These are phyloP conservation scores for Sicyos baderoa DNA, from an alignment of 306 rosid genomes.

Conservation along the genomic window DNA sequence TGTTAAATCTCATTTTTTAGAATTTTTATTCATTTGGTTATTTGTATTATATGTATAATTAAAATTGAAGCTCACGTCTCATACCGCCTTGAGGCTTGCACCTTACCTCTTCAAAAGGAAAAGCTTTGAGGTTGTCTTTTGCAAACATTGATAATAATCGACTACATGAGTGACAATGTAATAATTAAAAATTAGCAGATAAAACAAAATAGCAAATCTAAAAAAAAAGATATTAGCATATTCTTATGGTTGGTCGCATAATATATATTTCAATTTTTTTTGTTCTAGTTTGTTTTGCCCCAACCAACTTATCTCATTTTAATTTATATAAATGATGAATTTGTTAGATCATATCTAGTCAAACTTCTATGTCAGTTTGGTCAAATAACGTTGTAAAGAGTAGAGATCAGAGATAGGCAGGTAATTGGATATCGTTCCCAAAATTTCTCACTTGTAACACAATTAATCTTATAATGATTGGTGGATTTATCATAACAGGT, in stretches of 20 bases:
- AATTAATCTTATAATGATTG: not conserved
- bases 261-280: not conserved
- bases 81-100: too few species aligned
- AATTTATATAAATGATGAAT: not conserved
- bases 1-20: too few species aligned
- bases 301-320: not conserved
- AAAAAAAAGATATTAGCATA: too few species aligned
- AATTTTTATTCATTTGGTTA: too few species aligned
- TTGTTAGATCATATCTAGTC: not conserved
- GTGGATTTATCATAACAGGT: not conserved
- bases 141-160: too few species aligned
- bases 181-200: not conserved
- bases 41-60: too few species aligned
- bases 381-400: not conserved
- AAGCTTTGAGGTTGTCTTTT: too few species aligned
- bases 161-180: not conserved
- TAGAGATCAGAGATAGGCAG: not conserved
- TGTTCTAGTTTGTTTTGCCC: constrained; percentile 8
- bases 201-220: too few species aligned
- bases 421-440: not conserved
- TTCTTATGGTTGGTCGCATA: not conserved
- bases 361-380: not conserved
- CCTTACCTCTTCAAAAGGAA: too few species aligned
- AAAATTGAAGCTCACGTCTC: too few species aligned
- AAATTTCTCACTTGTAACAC: not conserved